Percentiles rank a stretch among this genome's conserved stretches.
Conservation (phyloP, 1,139 yeast genomes). For the Pichia sp. region DNA sequence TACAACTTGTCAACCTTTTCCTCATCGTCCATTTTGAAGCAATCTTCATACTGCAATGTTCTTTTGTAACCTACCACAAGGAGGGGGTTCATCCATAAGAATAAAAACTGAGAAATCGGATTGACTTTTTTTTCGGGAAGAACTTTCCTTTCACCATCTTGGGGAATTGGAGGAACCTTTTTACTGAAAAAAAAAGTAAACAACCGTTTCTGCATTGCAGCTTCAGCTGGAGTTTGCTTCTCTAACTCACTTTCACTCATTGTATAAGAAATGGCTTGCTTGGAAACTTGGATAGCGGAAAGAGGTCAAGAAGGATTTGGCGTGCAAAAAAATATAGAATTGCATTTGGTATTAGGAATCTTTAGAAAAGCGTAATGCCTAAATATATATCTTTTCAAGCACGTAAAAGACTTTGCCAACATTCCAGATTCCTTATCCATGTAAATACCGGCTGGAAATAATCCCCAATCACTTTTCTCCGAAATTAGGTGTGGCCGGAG, state of each 20-base stretch:
- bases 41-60: constrained; percentile 44
- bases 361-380: too few relatives aligned
- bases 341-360: too few relatives aligned
- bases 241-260: neutral
- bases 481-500: neutral
- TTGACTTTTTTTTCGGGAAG: constrained; percentile 37
- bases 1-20: constrained; percentile 38
- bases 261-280: neutral
- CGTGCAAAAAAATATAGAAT: too few relatives aligned
- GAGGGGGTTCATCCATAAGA: constrained; percentile 49
- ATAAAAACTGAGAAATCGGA: constrained; percentile 35
- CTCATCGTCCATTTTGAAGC: constrained; percentile 39
- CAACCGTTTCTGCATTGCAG: constrained; percentile 33
- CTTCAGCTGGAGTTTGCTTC: neutral
- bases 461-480: neutral
- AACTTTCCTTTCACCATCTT: constrained; percentile 39
- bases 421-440: too few relatives aligned
- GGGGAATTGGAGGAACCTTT: constrained; percentile 50
- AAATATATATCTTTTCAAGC: too few relatives aligned
- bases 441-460: too few relatives aligned
- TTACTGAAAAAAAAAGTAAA: constrained; percentile 37
- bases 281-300: too few relatives aligned
- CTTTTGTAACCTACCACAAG: constrained; percentile 48
- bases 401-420: too few relatives aligned
- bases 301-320: too few relatives aligned